phyloP scores from a whole-genome alignment of 2,329 filamentous ascomycete genomes.

The Phyllosticta ampelicida region DNA sequence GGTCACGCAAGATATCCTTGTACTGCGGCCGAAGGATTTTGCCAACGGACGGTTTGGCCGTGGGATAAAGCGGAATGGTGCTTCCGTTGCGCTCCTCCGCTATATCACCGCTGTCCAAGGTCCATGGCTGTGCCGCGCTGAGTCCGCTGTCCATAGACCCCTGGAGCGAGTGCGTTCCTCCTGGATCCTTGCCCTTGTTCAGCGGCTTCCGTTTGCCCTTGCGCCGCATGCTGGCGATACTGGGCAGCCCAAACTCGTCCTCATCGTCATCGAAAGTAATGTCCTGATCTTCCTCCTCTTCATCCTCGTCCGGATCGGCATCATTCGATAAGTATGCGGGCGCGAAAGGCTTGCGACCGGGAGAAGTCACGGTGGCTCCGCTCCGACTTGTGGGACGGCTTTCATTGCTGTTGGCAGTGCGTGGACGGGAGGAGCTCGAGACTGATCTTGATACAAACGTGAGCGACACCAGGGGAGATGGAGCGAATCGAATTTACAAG shows the following conservation, averaged over 20 bases:
- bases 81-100: slow-evolving; percentile 66
- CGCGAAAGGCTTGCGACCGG: slow-evolving; percentile 52
- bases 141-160: slow-evolving; percentile 17
- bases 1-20: slow-evolving; percentile 79
- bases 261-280: slow-evolving; percentile 80
- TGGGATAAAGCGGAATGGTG: slow-evolving; percentile 63
- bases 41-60: slow-evolving; percentile 78
- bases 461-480: slow-evolving; percentile 2
- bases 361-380: slow-evolving; percentile 43
- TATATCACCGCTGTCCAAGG: slow-evolving; percentile 85
- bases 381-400: slow-evolving; percentile 43
- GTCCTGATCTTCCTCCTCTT: slow-evolving; percentile 54
- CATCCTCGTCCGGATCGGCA: slow-evolving; percentile 57
- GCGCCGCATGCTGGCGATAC: slow-evolving; percentile 80
- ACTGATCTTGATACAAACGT: slow-evolving; percentile 1
- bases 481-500: slow-evolving; percentile 44
- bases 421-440: slow-evolving; percentile 48
- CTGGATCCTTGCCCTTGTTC: slow-evolving; percentile 36
- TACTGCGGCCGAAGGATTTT: slow-evolving; percentile 97
- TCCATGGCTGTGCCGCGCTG: slow-evolving; percentile 27
- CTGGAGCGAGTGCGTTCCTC: slow-evolving; percentile 20
- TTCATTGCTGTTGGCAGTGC: slow-evolving; percentile 55
- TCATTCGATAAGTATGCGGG: slow-evolving; percentile 66
- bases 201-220: slow-evolving; percentile 44
- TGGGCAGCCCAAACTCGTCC: slow-evolving; percentile 91